These are phyloP conservation scores for Chaetoscypha palmicola DNA, from an alignment of 2,329 filamentous ascomycete species.

Conservation along the genomic window DNA sequence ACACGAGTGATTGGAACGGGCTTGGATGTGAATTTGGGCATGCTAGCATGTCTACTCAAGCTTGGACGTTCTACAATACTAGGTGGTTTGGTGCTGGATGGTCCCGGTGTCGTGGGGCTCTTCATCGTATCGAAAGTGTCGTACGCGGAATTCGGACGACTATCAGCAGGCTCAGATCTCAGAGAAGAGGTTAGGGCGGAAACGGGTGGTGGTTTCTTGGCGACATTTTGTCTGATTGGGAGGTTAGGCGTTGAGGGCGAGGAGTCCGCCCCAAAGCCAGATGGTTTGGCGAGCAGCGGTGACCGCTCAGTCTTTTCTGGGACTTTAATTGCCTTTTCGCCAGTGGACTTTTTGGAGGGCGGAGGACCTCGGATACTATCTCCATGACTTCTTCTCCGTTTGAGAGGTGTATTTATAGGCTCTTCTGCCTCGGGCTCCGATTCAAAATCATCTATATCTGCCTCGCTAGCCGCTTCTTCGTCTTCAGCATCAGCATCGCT, in stretches of 20 bases:
- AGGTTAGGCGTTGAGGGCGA: conserved; percentile 6
- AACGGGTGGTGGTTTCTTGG: conserved; percentile 13
- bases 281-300: conserved; percentile 1
- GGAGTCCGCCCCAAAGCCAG: conserved; percentile 4
- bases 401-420: conserved; percentile 11
- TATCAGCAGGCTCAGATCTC: conserved; percentile 7
- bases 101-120: conserved; percentile 1
- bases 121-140: conserved; percentile 5
- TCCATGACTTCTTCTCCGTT: conserved; percentile 36
- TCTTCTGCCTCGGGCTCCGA: conserved; percentile 21
- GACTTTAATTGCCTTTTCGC: conserved; percentile 25
- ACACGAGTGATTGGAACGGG: conserved; percentile 65
- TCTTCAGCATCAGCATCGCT: conserved; percentile 35
- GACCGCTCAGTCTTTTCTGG: conserved; percentile 16
- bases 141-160: conserved; percentile 13
- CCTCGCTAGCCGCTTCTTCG: conserved; percentile 37
- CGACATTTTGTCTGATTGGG: conserved; percentile 8
- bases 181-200: conserved; percentile 15
- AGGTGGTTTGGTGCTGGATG: conserved; percentile 23
- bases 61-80: conserved; percentile 35
- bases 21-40: conserved; percentile 62
- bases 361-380: conserved; percentile 32
- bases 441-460: conserved; percentile 34
- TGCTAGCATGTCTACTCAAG: conserved; percentile 47
- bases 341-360: conserved; percentile 29